Percentiles rank a stretch among this genome's conserved stretches.
These are phyloP conservation scores for Chrysophaeum taylorii DNA, from an alignment of 352 stramenopile genomes.

Conservation along the genomic window DNA sequence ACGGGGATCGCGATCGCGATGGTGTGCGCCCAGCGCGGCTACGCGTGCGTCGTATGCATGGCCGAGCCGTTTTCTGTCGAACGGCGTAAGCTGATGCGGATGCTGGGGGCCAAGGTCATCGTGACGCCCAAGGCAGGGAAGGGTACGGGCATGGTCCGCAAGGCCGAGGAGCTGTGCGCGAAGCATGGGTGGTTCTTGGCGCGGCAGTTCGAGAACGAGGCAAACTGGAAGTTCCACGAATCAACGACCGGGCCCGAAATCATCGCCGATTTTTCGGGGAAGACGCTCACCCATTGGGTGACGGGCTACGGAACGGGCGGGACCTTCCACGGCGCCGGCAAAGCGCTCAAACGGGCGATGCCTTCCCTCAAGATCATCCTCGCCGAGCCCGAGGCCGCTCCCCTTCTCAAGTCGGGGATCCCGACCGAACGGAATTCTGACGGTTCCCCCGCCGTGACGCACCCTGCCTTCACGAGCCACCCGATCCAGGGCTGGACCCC, in stretches of 20 bases:
- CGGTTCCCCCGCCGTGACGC: constrained; percentile 30
- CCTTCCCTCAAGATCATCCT: constrained; percentile 40
- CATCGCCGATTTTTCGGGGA: constrained; percentile 27
- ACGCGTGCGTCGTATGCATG: constrained; percentile 89
- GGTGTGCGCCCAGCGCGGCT: constrained; percentile 74
- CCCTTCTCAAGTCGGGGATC: constrained; percentile 39
- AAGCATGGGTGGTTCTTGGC: constrained; percentile 48
- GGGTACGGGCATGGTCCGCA: constrained; percentile 55
- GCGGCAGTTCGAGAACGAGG: constrained; percentile 50
- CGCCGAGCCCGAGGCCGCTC: constrained; percentile 37
- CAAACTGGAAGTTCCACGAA: constrained; percentile 39
- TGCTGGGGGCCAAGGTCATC: constrained; percentile 49
- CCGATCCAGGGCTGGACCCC: constrained; percentile 47
- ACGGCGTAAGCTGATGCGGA: constrained; percentile 48
- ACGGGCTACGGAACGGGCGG: constrained; percentile 44
- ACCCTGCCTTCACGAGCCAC: constrained; percentile 46
- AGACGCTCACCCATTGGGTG: constrained; percentile 36
- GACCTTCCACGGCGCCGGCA: constrained; percentile 41
- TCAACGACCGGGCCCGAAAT: constrained; percentile 34
- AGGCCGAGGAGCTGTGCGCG: constrained; percentile 48
- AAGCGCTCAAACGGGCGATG: constrained; percentile 39
- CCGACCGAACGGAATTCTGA: constrained; percentile 38
- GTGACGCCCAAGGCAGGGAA: constrained; percentile 41
- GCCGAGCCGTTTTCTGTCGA: constrained; percentile 65
- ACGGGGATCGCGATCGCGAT: constrained; percentile 91